These are phyloP conservation scores for Triglochin maritima DNA, from an alignment of 106 monocot genomes.

Conservation along the genomic window DNA sequence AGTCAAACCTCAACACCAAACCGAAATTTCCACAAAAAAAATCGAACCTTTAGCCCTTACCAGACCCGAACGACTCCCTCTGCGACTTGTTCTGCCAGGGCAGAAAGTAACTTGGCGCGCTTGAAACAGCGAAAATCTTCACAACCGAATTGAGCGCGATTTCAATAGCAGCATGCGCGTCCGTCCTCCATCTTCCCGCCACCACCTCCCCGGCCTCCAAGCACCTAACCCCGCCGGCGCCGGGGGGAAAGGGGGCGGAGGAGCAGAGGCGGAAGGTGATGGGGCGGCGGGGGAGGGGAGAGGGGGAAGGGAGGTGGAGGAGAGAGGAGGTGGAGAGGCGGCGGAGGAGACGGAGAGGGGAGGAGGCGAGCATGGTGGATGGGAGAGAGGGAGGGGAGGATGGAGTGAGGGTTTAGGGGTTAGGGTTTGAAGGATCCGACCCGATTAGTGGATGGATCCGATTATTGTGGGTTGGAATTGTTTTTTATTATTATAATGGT, in stretches of 20 bases:
- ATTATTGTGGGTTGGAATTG: no score
- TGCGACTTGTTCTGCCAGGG: constrained; percentile 99
- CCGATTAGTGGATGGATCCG: no score
- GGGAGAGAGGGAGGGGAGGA: neutral
- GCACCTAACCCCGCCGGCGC: constrained; percentile 9
- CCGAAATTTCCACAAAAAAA: no score
- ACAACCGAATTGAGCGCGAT: constrained; percentile 93
- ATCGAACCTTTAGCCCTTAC: constrained; percentile 10
- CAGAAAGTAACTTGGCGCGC: constrained; percentile 90
- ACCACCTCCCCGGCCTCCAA: constrained; percentile 14
- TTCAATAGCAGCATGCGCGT: constrained; percentile 77
- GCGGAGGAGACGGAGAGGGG: neutral
- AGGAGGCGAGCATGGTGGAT: constrained; percentile 5
- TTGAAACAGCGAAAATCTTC: constrained; percentile 94
- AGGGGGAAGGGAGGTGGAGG: neutral
- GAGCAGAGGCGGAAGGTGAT: neutral
- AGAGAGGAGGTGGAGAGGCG: neutral
- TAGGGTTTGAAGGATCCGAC: no score
- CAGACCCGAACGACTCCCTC: constrained; percentile 91
- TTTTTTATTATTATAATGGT: no score
- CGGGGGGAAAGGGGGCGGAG: neutral
- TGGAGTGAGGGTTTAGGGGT: no score
- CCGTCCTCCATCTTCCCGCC: constrained; percentile 26
- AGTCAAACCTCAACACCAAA: neutral
- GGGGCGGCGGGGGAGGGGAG: neutral